Percentiles rank a stretch among this genome's conserved stretches.
phyloP scores from a whole-genome alignment of 768 basidiomycete species.

The Pleurotus giganteus region DNA sequence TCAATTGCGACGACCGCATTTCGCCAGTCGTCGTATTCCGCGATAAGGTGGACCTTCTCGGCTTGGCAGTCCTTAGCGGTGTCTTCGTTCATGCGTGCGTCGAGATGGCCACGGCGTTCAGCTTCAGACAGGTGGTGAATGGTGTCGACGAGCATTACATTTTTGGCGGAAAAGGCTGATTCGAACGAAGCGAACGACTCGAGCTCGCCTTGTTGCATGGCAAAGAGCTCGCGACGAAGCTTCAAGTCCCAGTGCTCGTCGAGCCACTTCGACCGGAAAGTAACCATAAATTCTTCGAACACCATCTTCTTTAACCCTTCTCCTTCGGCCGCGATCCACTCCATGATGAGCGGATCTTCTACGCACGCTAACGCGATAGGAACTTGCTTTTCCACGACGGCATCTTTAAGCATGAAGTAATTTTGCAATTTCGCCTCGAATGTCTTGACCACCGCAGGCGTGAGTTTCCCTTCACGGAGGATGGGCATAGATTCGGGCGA shows the following conservation, averaged over 20 bases:
- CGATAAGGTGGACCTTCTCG: not conserved
- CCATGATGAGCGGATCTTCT: not conserved
- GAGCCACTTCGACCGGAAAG: constrained; percentile 12
- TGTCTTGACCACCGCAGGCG: not conserved
- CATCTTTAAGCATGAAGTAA: constrained; percentile 5
- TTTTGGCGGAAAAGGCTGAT: constrained; percentile 8
- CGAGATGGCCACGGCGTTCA: not conserved
- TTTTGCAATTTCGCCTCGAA: not conserved
- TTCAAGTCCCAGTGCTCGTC: constrained; percentile 15
- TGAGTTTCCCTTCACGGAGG: constrained; percentile 8
- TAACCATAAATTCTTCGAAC: constrained; percentile 15
- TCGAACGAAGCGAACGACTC: constrained; percentile 18
- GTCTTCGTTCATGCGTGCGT: not conserved
- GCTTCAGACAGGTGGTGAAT: not conserved
- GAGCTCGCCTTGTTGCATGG: not conserved
- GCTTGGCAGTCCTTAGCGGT: not conserved
- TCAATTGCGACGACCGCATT: not conserved
- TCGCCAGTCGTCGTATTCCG: no score
- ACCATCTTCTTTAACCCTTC: constrained; percentile 5
- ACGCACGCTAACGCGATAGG: not conserved
- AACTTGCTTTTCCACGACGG: not conserved
- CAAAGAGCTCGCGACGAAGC: constrained; percentile 4
- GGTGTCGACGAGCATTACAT: constrained; percentile 15
- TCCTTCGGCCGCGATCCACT: constrained; percentile 13
- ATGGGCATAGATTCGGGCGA: not conserved